A percentile compares a stretch with the other conserved stretches of the same genome.
Conservation (phyloP, 257 asterid genomes). For the Fraxinus pennsylvanica region DNA sequence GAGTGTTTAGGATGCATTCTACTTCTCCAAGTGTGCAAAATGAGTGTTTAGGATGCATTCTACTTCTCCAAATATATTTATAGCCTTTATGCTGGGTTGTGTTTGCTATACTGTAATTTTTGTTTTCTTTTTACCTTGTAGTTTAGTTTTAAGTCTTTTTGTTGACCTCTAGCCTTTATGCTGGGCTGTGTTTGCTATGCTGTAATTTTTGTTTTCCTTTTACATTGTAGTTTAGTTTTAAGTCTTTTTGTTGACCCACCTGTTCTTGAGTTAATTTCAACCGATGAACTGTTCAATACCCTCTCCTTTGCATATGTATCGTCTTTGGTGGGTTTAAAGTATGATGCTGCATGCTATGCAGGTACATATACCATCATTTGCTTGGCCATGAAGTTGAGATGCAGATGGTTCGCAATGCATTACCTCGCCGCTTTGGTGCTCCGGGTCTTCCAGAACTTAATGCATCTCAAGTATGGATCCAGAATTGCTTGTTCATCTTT, state of each 20-base stretch:
- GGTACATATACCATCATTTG: constrained; percentile 96
- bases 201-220: neutral
- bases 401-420: constrained; percentile 92
- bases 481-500: constrained; percentile 15
- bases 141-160: neutral
- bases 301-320: constrained; percentile 4
- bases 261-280: neutral
- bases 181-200: neutral
- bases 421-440: constrained; percentile 99
- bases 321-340: constrained; percentile 3
- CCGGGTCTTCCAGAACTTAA: constrained; percentile 98
- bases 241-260: constrained; percentile 4
- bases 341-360: constrained; percentile 32
- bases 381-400: constrained; percentile 98
- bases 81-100: constrained; percentile 41
- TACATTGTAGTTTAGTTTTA: neutral
- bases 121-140: neutral
- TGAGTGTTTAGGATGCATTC: too few species aligned
- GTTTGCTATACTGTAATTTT: neutral
- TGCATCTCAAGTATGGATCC: constrained; percentile 82
- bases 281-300: neutral
- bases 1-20: neutral
- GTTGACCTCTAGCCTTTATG: constrained; percentile 44
- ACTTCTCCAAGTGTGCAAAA: too few species aligned
- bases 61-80: neutral